phyloP scores from a whole-genome alignment of 805 yeast species.

The Saccharomycopsis fibuligera region DNA sequence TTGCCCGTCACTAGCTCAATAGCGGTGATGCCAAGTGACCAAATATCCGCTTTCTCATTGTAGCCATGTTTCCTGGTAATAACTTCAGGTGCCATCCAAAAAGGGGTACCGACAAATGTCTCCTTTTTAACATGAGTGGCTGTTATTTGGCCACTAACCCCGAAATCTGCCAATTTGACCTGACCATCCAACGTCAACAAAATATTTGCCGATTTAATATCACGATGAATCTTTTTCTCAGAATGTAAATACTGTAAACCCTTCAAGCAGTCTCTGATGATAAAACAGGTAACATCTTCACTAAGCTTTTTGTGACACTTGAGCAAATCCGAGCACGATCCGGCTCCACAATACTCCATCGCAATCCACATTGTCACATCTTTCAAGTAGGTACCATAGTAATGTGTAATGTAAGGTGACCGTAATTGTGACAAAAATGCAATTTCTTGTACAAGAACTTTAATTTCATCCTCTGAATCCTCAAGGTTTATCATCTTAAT shows the following conservation, averaged over 20 bases:
- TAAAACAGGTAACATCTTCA: constrained; percentile 56
- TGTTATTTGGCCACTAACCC: constrained; percentile 80
- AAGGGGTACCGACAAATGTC: constrained; percentile 93
- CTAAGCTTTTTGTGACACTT: constrained; percentile 45
- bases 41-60: constrained; percentile 82
- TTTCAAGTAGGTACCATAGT: constrained; percentile 54
- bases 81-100: constrained; percentile 99
- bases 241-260: constrained; percentile 76
- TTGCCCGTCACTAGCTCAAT: constrained; percentile 77
- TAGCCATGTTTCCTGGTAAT: constrained; percentile 59
- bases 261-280: constrained; percentile 54
- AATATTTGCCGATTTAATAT: constrained; percentile 85
- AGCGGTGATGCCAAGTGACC: constrained; percentile 93
- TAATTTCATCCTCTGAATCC: constrained; percentile 68
- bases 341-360: constrained; percentile 96
- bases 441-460: constrained; percentile 68
- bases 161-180: constrained; percentile 87
- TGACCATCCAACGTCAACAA: constrained; percentile 61
- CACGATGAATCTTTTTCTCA: constrained; percentile 78
- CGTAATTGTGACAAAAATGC: constrained; percentile 60
- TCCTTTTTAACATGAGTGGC: constrained; percentile 51
- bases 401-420: constrained; percentile 62
- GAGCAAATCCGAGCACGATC: constrained; percentile 76
- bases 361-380: constrained; percentile 77
- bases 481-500: constrained; percentile 84